These are phyloP conservation scores for Mayamaea pseudoterrestris DNA, from an alignment of 108 stramenopile genomes.

Conservation along the genomic window DNA sequence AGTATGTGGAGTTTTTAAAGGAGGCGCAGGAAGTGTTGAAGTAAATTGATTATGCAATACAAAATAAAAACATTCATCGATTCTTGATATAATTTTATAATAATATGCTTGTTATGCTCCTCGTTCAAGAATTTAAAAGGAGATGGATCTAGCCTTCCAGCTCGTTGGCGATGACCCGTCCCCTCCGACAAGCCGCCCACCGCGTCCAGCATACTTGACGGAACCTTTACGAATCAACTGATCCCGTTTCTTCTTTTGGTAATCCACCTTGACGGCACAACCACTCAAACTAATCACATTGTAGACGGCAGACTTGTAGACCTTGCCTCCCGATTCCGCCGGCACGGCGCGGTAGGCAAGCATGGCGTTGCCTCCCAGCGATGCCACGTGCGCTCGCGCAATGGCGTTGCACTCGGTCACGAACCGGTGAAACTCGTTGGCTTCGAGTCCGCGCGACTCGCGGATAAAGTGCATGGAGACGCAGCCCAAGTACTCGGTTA, in stretches of 20 bases:
- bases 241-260: no score
- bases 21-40: constrained; percentile 21
- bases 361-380: constrained; percentile 87
- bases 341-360: constrained; percentile 74
- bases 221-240: no score
- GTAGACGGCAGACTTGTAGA: constrained; percentile 82
- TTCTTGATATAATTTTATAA: no score
- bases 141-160: no score
- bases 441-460: constrained; percentile 72
- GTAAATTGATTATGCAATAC: neutral
- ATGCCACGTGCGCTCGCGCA: constrained; percentile 78
- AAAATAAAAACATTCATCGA: neutral
- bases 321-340: constrained; percentile 77
- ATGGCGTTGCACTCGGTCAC: constrained; percentile 85
- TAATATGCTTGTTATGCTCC: no score
- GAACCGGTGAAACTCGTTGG: constrained; percentile 74
- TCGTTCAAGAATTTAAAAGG: no score
- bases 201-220: no score
- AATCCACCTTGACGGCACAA: constrained; percentile 53
- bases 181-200: no score
- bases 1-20: constrained; percentile 37
- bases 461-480: constrained; percentile 86
- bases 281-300: constrained; percentile 71
- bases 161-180: no score
- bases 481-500: constrained; percentile 69